Evolutionary conservation across 441 rosid species (phyloP).

Genomic region (Eutrema salsugineum): DNA sequence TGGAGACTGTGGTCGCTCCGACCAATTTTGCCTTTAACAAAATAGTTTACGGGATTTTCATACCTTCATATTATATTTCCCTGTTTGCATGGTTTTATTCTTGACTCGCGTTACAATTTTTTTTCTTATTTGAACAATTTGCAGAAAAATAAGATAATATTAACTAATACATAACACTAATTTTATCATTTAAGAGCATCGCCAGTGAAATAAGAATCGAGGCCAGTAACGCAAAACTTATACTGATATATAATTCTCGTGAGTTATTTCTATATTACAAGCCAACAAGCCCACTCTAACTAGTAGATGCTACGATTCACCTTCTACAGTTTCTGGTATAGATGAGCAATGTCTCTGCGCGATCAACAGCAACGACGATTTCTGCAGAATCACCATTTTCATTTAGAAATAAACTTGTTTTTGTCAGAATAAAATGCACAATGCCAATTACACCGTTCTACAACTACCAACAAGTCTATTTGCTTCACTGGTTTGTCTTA

Average conservation of each 20-base stretch:
- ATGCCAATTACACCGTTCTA: background rate
- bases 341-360: constrained; percentile 47
- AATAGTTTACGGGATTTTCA: background rate
- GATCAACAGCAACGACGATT: constrained; percentile 57
- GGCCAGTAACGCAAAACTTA: background rate
- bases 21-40: background rate
- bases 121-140: background rate
- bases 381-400: constrained; percentile 45
- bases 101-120: background rate
- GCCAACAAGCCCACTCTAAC: constrained; percentile 1
- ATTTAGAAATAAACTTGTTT: background rate
- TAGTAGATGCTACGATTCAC: constrained; percentile 12
- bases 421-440: background rate
- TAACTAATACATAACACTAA: background rate
- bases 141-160: background rate
- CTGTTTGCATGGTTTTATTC: background rate
- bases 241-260: background rate
- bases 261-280: constrained; percentile 8
- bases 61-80: no score
- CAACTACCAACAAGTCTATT: constrained; percentile 5
- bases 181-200: background rate
- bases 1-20: background rate
- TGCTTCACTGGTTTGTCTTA: background rate
- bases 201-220: background rate
- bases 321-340: constrained; percentile 14